Evolutionary conservation across 2,329 filamentous ascomycete genomes (phyloP), one percentile per base, ranked within the genome.

Genomic region (Nemania diffusa): DNA sequence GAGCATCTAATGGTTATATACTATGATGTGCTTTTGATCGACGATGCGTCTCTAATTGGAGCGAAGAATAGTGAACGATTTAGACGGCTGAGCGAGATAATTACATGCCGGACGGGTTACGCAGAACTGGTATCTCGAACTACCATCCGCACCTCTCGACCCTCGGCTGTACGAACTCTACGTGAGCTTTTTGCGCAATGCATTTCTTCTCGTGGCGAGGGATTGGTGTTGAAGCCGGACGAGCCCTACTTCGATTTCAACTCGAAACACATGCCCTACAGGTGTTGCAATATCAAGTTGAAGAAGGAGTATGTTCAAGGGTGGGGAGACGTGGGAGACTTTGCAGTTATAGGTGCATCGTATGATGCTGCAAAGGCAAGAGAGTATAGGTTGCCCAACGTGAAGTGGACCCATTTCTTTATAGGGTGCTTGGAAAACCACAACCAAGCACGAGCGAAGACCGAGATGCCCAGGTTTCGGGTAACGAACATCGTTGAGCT

Each of bases 301-400:
- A 97, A 97, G 78, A 93, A 93, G 74, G 92, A 96, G 74, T 97
- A 97, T 73, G 87, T 97, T 42, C 84, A 86, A 27, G 88, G 88
- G 2, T 88, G 95, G 75, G 93, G 93, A 0, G 94, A 97, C 67
- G 88, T 93, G 32, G 92, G 92, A 9, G 94, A 97, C 77, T 92
- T 97, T 75, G 90, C 91, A 1, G 84, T 95, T 1, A 82, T 97
- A 2, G 94, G 92, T 0, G 94, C 88, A 5, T 88, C 88, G 20
- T 94, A 91, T 72, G 87, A 93, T 71, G 81, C 90, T 2, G 81
- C 84, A 57, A 87, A 88, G 68, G 91, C 90, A 7, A 84, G 83
- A 52, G 81, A 84, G 7, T 85, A 88, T 55, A 78, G 81, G 4
- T 78, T 90, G 2, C 81, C 82, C 5, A 82, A 84, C 20, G 74